A percentile compares a stretch with the other conserved stretches of the same genome.
phyloP scores from a whole-genome alignment of 352 stramenopile genomes.

The Pythium dissotocum region DNA sequence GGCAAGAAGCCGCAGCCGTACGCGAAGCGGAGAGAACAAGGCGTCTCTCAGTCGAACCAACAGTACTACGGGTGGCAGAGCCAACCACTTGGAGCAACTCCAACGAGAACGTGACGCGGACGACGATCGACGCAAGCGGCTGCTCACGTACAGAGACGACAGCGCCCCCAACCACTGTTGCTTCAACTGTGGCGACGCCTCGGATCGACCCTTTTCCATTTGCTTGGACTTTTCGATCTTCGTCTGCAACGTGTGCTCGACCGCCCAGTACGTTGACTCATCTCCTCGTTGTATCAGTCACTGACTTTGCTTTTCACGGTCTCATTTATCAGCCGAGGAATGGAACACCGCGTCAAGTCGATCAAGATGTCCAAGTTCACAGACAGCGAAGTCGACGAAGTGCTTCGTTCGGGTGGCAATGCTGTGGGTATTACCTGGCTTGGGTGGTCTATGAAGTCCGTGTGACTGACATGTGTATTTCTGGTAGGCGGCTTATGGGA shows the following conservation, averaged over 20 bases:
- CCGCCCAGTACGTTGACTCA: background rate
- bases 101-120: background rate
- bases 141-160: conserved; percentile 1
- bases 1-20: background rate
- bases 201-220: background rate
- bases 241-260: conserved; percentile 6
- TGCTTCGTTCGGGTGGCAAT: conserved; percentile 9
- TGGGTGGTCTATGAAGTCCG: background rate
- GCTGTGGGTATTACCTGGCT: background rate
- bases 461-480: background rate
- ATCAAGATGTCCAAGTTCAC: conserved; percentile 16
- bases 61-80: background rate
- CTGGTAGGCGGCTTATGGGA: background rate
- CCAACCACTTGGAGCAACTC: background rate
- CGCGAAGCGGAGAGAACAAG: background rate
- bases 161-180: background rate
- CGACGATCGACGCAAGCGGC: background rate
- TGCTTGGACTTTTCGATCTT: conserved; percentile 6
- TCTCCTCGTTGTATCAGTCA: background rate
- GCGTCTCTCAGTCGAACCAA: background rate
- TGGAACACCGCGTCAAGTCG: conserved; percentile 8
- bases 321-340: background rate
- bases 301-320: background rate
- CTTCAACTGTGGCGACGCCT: conserved; percentile 1
- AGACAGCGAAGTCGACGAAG: background rate